Evolutionary conservation across 2,329 filamentous ascomycete genomes (phyloP).

Genomic region (Colletotrichum tabaci): DNA sequence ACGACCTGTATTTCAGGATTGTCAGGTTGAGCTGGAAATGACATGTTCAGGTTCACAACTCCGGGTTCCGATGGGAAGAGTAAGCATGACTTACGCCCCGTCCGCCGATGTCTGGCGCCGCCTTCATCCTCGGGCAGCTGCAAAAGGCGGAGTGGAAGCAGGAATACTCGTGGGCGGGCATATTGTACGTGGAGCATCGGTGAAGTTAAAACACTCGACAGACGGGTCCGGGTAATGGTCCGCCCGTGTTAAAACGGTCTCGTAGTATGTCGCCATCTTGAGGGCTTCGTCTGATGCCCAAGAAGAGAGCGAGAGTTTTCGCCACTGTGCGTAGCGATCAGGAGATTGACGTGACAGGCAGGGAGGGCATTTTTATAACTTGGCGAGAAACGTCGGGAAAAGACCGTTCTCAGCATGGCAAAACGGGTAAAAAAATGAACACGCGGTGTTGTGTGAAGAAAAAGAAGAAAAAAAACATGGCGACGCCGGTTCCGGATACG

Average conservation of each 20-base stretch:
- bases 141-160: constrained; percentile 14
- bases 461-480: background rate
- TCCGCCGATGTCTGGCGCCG: constrained; percentile 19
- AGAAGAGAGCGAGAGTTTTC: background rate
- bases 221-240: constrained; percentile 1
- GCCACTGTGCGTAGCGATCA: background rate
- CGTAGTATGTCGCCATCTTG: background rate
- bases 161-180: background rate
- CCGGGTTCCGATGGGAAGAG: background rate
- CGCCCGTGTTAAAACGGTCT: background rate
- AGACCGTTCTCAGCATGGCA: too few relatives aligned
- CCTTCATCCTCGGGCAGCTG: constrained; percentile 18
- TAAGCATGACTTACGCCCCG: background rate
- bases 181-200: background rate
- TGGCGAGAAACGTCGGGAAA: background rate
- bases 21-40: background rate
- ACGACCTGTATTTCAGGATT: background rate
- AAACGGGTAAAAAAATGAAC: too few relatives aligned
- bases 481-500: constrained; percentile 23
- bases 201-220: background rate
- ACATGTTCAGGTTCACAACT: too few relatives aligned
- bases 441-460: too few relatives aligned
- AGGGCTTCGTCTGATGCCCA: background rate
- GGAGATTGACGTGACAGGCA: background rate
- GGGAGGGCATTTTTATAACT: background rate